A percentile compares a stretch with the other conserved stretches of the same genome.
These are phyloP conservation scores for Schwanniomyces yamadae DNA, from an alignment of 805 yeast species.

Conservation along the genomic window DNA sequence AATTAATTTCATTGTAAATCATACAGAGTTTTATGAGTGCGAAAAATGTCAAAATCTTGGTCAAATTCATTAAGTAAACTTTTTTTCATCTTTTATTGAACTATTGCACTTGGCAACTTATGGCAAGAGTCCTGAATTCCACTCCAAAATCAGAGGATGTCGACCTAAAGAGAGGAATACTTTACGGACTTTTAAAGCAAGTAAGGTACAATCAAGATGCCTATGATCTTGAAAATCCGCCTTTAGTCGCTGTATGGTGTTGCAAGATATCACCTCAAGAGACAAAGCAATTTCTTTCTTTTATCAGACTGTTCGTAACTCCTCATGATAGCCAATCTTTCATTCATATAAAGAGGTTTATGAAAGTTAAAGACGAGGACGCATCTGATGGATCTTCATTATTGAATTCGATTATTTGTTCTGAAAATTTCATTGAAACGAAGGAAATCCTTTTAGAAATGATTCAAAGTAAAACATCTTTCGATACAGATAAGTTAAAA, in stretches of 20 bases:
- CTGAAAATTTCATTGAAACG: slow-evolving; percentile 29
- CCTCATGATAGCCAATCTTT: slow-evolving; percentile 26
- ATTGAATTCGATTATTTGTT: slow-evolving; percentile 49
- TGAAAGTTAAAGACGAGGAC: slow-evolving; percentile 24
- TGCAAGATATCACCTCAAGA: slow-evolving; percentile 41
- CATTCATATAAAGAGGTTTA: slow-evolving; percentile 56
- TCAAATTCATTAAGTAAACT: too few species aligned
- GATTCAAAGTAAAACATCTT: slow-evolving; percentile 8
- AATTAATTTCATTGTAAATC: background rate
- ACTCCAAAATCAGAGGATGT: too few species aligned
- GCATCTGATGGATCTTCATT: slow-evolving; percentile 1
- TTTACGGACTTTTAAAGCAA: slow-evolving; percentile 48
- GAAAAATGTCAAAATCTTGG: too few species aligned
- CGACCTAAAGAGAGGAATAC: slow-evolving; percentile 45
- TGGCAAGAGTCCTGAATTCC: too few species aligned
- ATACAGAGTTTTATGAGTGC: too few species aligned
- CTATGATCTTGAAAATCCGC: slow-evolving; percentile 19
- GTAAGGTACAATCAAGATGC: slow-evolving; percentile 28
- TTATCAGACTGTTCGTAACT: slow-evolving; percentile 26
- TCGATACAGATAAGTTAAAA: slow-evolving; percentile 7
- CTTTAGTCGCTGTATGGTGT: slow-evolving; percentile 45
- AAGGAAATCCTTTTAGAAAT: slow-evolving; percentile 24
- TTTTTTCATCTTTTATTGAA: too few species aligned
- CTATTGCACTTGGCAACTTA: too few species aligned
- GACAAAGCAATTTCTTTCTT: slow-evolving; percentile 25